phyloP scores from a whole-genome alignment of 2,329 filamentous ascomycete species.

The Daldinia eschscholtzii region DNA sequence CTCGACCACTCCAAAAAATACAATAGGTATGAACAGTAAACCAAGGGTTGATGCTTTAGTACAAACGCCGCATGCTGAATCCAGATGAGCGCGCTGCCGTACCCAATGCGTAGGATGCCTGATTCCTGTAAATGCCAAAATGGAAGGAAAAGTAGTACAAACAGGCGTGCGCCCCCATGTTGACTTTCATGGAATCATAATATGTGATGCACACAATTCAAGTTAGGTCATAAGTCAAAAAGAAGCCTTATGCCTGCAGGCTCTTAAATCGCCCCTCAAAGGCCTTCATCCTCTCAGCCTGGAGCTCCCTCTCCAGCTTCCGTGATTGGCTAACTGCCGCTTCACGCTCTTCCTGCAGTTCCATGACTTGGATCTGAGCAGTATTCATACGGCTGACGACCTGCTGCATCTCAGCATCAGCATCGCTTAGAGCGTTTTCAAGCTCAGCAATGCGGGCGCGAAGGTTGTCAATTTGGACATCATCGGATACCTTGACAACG shows the following conservation, averaged over 20 bases:
- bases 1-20: slow-evolving; percentile 29
- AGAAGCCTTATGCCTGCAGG: slow-evolving; percentile 43
- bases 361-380: slow-evolving; percentile 85
- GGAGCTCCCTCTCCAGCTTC: slow-evolving; percentile 75
- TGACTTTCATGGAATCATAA: slow-evolving; percentile 37
- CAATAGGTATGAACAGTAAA: slow-evolving; percentile 32
- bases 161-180: slow-evolving; percentile 6
- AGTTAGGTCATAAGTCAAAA: not conserved
- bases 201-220: slow-evolving; percentile 18
- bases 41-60: slow-evolving; percentile 33
- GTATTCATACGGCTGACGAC: slow-evolving; percentile 85
- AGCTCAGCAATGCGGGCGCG: slow-evolving; percentile 85
- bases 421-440: slow-evolving; percentile 81
- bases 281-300: slow-evolving; percentile 71
- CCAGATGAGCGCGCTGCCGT: slow-evolving; percentile 38
- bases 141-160: slow-evolving; percentile 12
- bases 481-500: slow-evolving; percentile 76
- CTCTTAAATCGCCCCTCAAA: slow-evolving; percentile 58
- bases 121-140: slow-evolving; percentile 41
- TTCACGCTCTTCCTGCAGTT: slow-evolving; percentile 81
- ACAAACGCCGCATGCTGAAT: slow-evolving; percentile 40
- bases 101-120: slow-evolving; percentile 32
- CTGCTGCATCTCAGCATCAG: slow-evolving; percentile 85
- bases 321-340: slow-evolving; percentile 79
- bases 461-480: slow-evolving; percentile 79